Conservation (phyloP, 345 rosid species). For the Lumnitzera littorea region DNA sequence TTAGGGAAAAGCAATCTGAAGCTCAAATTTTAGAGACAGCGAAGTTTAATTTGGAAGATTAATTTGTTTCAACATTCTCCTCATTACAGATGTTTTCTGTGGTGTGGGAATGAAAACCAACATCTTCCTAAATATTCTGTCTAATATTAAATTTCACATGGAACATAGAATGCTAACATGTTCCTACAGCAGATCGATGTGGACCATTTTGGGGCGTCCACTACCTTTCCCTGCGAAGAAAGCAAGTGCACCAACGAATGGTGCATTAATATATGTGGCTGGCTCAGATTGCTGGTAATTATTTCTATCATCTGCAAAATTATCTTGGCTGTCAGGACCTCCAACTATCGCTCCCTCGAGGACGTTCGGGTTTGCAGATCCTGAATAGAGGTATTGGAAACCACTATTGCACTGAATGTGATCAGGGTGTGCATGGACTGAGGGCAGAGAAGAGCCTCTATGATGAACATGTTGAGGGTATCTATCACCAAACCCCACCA, state of each 20-base stretch:
- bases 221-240: conserved; percentile 26
- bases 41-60: too few species aligned
- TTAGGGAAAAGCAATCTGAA: too few species aligned
- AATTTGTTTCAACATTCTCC: too few species aligned
- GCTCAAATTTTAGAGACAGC: too few species aligned
- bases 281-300: conserved; percentile 70
- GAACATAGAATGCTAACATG: too few species aligned
- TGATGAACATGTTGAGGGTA: conserved; percentile 79
- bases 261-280: conserved; percentile 67
- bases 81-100: too few species aligned
- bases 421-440: conserved; percentile 39
- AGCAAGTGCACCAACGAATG: conserved; percentile 65
- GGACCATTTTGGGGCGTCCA: not conserved
- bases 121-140: too few species aligned
- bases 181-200: not conserved
- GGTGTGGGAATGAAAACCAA: too few species aligned
- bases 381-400: conserved; percentile 39
- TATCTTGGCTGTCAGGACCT: conserved; percentile 54
- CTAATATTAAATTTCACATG: too few species aligned
- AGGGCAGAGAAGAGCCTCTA: conserved; percentile 82
- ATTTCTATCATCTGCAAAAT: conserved; percentile 50
- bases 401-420: conserved; percentile 45
- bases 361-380: conserved; percentile 50
- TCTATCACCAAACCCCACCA: conserved; percentile 81
- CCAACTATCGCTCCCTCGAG: conserved; percentile 61